These are phyloP conservation scores for Pythium vanterpoolii DNA, from an alignment of 352 stramenopile species.

Conservation along the genomic window DNA sequence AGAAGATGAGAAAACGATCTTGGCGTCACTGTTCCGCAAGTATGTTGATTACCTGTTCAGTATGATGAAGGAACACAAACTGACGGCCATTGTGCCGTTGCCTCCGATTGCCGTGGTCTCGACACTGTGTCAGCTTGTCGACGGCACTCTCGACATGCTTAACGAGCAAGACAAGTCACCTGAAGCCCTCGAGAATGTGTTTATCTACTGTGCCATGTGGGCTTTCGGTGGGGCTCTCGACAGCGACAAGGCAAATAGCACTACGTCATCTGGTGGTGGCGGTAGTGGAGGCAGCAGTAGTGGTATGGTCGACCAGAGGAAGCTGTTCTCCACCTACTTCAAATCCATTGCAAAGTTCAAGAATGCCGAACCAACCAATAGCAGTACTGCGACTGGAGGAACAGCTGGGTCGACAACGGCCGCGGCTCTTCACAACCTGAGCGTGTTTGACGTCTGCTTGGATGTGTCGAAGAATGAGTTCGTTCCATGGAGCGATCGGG, in stretches of 20 bases:
- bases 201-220: slow-evolving; percentile 95
- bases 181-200: slow-evolving; percentile 93
- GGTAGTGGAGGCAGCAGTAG: slow-evolving; percentile 7
- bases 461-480: slow-evolving; percentile 74
- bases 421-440: slow-evolving; percentile 19
- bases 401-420: not conserved
- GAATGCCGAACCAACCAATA: not conserved
- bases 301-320: slow-evolving; percentile 37
- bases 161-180: slow-evolving; percentile 76
- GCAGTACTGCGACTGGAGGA: not conserved
- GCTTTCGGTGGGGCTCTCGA: slow-evolving; percentile 94
- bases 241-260: slow-evolving; percentile 65
- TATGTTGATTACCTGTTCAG: slow-evolving; percentile 88
- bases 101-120: slow-evolving; percentile 68
- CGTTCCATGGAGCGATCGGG: slow-evolving; percentile 70
- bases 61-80: slow-evolving; percentile 68
- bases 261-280: not conserved
- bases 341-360: slow-evolving; percentile 79
- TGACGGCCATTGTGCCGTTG: slow-evolving; percentile 52
- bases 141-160: slow-evolving; percentile 84
- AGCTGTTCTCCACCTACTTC: slow-evolving; percentile 53
- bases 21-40: slow-evolving; percentile 91
- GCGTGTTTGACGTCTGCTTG: slow-evolving; percentile 80
- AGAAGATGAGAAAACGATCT: slow-evolving; percentile 71
- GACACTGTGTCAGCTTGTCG: slow-evolving; percentile 93